Evolutionary conservation across 306 rosid genomes (phyloP).

Genomic region (Malus orientalis): DNA sequence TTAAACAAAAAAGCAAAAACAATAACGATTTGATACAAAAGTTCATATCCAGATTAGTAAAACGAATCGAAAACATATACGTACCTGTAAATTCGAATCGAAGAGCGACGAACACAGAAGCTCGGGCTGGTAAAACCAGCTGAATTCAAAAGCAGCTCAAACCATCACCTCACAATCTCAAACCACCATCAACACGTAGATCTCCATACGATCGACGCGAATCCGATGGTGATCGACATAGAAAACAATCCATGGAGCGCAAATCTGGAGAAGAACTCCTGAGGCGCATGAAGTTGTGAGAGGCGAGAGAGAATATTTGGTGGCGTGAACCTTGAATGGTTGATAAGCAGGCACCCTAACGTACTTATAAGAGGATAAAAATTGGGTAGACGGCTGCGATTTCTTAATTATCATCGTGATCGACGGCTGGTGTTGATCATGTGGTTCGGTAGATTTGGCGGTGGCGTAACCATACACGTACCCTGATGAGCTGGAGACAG

Average conservation of each 20-base stretch:
- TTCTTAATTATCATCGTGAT: neutral
- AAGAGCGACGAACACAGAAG: neutral
- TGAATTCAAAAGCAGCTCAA: neutral
- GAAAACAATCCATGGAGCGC: neutral
- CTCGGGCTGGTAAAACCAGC: neutral
- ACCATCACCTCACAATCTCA: neutral
- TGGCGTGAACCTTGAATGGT: neutral
- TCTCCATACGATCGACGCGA: conserved; percentile 12
- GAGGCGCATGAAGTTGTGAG: neutral
- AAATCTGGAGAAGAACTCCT: conserved; percentile 1
- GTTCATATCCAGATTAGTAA: no score
- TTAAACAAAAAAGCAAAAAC: neutral
- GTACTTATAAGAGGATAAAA: neutral
- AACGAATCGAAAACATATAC: neutral
- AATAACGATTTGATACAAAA: neutral
- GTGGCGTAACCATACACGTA: neutral
- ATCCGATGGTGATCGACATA: neutral
- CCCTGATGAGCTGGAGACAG: neutral
- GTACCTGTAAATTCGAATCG: neutral
- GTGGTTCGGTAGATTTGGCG: neutral
- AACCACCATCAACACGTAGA: neutral
- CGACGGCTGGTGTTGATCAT: neutral
- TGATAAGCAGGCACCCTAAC: neutral
- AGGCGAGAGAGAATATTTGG: neutral
- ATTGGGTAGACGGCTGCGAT: conserved; percentile 6